Evolutionary conservation across 352 stramenopile species (phyloP), one percentile per base, ranked within the genome.

Genomic region (Pythium insidiosum): DNA sequence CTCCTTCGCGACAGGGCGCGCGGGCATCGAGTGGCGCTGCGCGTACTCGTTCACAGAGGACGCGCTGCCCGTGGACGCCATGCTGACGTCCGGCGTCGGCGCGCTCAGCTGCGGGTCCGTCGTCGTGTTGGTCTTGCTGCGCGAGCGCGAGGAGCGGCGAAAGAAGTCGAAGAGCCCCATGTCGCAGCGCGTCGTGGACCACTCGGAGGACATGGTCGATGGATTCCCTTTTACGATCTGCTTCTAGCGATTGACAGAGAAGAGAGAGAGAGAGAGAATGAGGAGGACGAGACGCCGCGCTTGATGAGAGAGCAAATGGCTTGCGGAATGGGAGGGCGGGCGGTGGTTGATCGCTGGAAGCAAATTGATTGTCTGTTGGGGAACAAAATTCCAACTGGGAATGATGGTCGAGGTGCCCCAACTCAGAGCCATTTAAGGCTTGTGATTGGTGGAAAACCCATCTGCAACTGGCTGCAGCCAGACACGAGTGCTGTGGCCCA

Each of bases 161-260:
- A 88, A 88, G 47, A 88, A 88, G 63, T 88, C 73, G 38, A 88
- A 84, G 54, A 88, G 40, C 2, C 76, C 76, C 57, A 88, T 69
- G 21, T 68, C 63, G 43, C 52, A 59, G 45, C 40, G 45, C 34
- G 35, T 47, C n/a, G n/a, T n/a, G n/a, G n/a, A n/a, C 29, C 55
- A 59, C 43, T 34, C 30, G 16, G 24, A 16, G 25, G 22, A 24
- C 42, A 49, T 49, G 22, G 41, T 28, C 16, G 20, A 21, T 22
- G 36, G 9, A 26, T 9, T 42, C 21, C 11, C 11, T 38, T 38
- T n/a, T n/a, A 39, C n/a, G n/a, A n/a, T n/a, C n/a, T n/a, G n/a
- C 15, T 31, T 6, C 26, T 6, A 31, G 26, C 26, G 26, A 12
- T 31, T n/a, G n/a, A n/a, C n/a, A n/a, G n/a, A n/a, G n/a, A n/a